Evolutionary conservation across 306 rosid genomes (phyloP).

Genomic region (Quillaja saponaria): DNA sequence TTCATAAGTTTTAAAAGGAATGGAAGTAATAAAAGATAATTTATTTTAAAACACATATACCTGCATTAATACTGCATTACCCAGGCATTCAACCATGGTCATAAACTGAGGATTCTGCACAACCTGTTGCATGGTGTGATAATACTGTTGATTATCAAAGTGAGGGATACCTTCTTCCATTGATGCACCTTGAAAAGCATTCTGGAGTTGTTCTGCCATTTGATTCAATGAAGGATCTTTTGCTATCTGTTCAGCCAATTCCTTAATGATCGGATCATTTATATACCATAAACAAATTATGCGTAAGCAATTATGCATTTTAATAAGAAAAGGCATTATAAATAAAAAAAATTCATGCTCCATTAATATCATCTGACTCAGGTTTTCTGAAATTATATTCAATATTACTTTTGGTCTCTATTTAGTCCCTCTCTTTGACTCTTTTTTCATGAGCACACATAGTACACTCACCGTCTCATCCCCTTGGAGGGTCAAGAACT

Average conservation of each 20-base stretch:
- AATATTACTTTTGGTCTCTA: too few species aligned
- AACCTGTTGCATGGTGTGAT: constrained; percentile 92
- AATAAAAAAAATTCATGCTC: too few species aligned
- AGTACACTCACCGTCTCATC: too few species aligned
- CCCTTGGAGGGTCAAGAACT: too few species aligned
- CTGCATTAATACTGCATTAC: constrained; percentile 93
- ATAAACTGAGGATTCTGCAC: constrained; percentile 97
- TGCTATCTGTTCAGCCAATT: constrained; percentile 93
- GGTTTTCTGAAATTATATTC: too few species aligned
- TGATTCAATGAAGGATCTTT: constrained; percentile 96
- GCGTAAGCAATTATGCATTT: neutral
- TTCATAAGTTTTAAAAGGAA: too few species aligned
- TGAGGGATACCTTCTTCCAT: constrained; percentile 61
- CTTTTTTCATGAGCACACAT: too few species aligned
- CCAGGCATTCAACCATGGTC: constrained; percentile 98
- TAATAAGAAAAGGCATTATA: too few species aligned
- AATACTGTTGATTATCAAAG: constrained; percentile 88
- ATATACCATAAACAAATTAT: constrained; percentile 26
- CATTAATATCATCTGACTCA: too few species aligned
- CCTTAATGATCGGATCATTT: constrained; percentile 98
- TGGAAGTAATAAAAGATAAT: too few species aligned
- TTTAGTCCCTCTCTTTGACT: too few species aligned
- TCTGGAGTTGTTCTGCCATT: constrained; percentile 98
- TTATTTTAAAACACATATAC: constrained; percentile 49
- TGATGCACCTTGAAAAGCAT: constrained; percentile 72